phyloP scores from a whole-genome alignment of 805 yeast species.

The Yamadazyma sp. region DNA sequence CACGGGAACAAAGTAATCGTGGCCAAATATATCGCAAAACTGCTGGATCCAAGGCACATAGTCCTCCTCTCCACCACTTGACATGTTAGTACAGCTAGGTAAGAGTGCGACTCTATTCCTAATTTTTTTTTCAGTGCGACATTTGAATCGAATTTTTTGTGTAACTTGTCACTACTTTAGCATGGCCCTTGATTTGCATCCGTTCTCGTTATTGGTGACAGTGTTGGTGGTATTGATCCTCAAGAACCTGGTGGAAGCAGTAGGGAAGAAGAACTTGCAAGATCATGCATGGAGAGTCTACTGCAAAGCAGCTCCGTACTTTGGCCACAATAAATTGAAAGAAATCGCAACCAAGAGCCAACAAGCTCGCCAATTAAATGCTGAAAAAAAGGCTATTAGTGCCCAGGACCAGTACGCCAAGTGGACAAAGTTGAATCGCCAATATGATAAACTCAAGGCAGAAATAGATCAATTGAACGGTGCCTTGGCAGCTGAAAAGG shows the following conservation, averaged over 20 bases:
- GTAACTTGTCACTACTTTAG: background rate
- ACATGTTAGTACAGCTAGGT: constrained; percentile 23
- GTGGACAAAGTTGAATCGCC: constrained; percentile 91
- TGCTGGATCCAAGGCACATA: constrained; percentile 80
- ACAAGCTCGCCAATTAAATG: constrained; percentile 48
- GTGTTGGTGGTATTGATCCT: constrained; percentile 37
- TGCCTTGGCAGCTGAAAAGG: constrained; percentile 36
- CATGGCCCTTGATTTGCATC: constrained; percentile 24
- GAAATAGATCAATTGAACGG: constrained; percentile 49
- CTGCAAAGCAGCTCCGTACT: constrained; percentile 28
- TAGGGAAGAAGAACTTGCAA: constrained; percentile 38
- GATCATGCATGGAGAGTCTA: constrained; percentile 41
- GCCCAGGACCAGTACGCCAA: constrained; percentile 94
- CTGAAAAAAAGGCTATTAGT: constrained; percentile 58
- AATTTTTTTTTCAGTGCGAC: no score
- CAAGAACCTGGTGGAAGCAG: constrained; percentile 32
- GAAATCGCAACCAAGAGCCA: constrained; percentile 28
- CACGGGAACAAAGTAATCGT: constrained; percentile 90
- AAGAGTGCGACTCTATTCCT: background rate
- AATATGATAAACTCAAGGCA: constrained; percentile 53
- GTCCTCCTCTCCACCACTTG: constrained; percentile 50
- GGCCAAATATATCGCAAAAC: constrained; percentile 76
- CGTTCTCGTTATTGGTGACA: constrained; percentile 32
- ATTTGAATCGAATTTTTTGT: constrained; percentile 1
- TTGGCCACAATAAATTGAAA: constrained; percentile 32